phyloP scores from a whole-genome alignment of 106 monocot species.

The Dioscorea zingiberensis region DNA sequence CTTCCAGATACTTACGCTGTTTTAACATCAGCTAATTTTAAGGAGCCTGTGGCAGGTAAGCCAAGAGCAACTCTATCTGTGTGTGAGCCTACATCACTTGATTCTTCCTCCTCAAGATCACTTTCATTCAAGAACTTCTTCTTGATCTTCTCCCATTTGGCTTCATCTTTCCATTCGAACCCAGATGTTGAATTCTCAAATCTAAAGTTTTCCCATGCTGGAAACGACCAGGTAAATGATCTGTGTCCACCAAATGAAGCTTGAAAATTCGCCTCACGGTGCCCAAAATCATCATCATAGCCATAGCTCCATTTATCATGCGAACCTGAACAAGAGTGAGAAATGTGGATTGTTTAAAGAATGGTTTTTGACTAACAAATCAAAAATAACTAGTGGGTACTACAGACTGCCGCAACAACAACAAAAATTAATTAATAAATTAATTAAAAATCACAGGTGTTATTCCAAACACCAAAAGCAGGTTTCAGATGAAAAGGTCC shows the following conservation, averaged over 20 bases:
- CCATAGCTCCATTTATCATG: slow-evolving; percentile 15
- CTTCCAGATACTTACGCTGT: slow-evolving; percentile 49
- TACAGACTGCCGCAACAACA: too few relatives aligned
- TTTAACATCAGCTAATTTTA: slow-evolving; percentile 72
- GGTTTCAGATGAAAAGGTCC: neutral
- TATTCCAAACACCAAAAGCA: neutral
- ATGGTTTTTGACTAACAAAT: neutral
- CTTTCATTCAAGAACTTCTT: slow-evolving; percentile 59
- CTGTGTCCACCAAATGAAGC: slow-evolving; percentile 28
- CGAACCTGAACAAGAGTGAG: slow-evolving; percentile 29
- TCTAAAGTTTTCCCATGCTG: slow-evolving; percentile 25
- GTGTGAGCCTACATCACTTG: slow-evolving; percentile 21
- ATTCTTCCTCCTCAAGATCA: slow-evolving; percentile 52
- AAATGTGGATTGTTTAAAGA: neutral
- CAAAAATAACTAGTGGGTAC: neutral
- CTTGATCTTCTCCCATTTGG: slow-evolving; percentile 21
- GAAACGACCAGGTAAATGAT: slow-evolving; percentile 70
- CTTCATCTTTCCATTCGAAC: slow-evolving; percentile 66
- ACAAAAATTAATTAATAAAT: too few relatives aligned
- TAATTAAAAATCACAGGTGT: too few relatives aligned
- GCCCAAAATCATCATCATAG: slow-evolving; percentile 37
- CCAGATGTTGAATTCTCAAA: slow-evolving; percentile 28
- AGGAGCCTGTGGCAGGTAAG: slow-evolving; percentile 62
- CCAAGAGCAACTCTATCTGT: slow-evolving; percentile 67
- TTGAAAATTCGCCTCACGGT: slow-evolving; percentile 23